A percentile compares a stretch with the other conserved stretches of the same genome.
These are phyloP conservation scores for Silene uniflora DNA, from an alignment of 148 eudicot species.

Conservation along the genomic window DNA sequence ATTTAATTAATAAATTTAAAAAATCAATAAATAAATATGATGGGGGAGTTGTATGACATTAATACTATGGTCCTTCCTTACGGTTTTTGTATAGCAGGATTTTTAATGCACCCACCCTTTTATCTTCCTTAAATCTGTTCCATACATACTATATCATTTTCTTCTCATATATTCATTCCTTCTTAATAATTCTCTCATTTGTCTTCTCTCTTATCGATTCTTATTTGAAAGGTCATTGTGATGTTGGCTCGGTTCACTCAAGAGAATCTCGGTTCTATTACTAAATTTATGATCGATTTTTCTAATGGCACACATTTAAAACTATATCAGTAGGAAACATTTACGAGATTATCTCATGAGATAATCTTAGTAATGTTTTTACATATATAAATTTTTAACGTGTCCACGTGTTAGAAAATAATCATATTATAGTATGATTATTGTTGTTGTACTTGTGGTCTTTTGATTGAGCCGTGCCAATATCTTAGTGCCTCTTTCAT, in stretches of 20 bases:
- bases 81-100: conserved; percentile 25
- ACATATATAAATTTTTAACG: too few species aligned
- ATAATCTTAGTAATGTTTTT: too few species aligned
- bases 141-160: conserved; percentile 20
- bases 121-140: conserved; percentile 28
- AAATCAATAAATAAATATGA: neutral
- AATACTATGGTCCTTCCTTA: conserved; percentile 24
- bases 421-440: too few species aligned
- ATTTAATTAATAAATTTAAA: neutral
- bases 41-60: conserved; percentile 5
- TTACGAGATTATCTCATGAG: too few species aligned
- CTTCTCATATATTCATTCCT: neutral
- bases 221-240: conserved; percentile 32
- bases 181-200: neutral
- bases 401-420: too few species aligned
- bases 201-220: conserved; percentile 3
- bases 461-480: conserved; percentile 57
- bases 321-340: too few species aligned
- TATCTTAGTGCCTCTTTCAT: conserved; percentile 45
- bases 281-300: too few species aligned
- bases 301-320: too few species aligned
- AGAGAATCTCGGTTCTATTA: conserved; percentile 6
- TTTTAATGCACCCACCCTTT: conserved; percentile 19
- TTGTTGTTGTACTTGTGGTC: neutral
- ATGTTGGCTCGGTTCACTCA: conserved; percentile 55